These are phyloP conservation scores for Citrus hindsii DNA, from an alignment of 345 rosid species.

Conservation along the genomic window DNA sequence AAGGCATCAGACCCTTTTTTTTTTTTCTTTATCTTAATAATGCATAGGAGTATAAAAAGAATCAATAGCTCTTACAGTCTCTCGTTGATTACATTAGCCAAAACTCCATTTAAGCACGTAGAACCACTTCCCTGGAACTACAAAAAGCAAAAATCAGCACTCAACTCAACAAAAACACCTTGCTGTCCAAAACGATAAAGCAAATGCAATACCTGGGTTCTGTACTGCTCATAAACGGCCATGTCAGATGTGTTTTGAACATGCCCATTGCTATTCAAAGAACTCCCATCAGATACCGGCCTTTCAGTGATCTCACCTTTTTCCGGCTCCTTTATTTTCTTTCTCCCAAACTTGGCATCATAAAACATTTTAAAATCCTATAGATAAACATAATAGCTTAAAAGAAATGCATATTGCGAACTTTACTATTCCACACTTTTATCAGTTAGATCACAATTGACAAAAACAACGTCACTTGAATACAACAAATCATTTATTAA, in stretches of 20 bases:
- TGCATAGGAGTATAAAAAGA: background rate
- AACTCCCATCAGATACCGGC: conserved; percentile 30
- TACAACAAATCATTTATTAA: background rate
- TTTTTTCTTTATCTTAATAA: background rate
- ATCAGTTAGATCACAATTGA: conserved; percentile 1
- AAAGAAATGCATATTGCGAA: conserved; percentile 31
- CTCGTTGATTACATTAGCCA: conserved; percentile 38
- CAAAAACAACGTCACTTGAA: background rate
- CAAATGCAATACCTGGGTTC: conserved; percentile 44
- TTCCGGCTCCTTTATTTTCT: conserved; percentile 43
- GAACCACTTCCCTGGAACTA: conserved; percentile 42
- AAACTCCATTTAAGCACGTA: conserved; percentile 31
- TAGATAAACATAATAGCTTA: conserved; percentile 30
- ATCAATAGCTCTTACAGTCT: conserved; percentile 52
- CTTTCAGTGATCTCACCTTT: conserved; percentile 37
- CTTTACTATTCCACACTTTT: background rate
- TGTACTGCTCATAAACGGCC: conserved; percentile 70
- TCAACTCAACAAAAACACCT: background rate
- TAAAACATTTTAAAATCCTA: conserved; percentile 76
- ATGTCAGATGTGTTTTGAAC: conserved; percentile 47
- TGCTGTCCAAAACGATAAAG: background rate
- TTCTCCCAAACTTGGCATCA: conserved; percentile 93
- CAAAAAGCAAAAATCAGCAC: conserved; percentile 2
- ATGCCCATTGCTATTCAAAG: conserved; percentile 44
- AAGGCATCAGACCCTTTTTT: background rate